Conservation (phyloP, 257 asterid species). For the Paraleonurus japonicus region DNA sequence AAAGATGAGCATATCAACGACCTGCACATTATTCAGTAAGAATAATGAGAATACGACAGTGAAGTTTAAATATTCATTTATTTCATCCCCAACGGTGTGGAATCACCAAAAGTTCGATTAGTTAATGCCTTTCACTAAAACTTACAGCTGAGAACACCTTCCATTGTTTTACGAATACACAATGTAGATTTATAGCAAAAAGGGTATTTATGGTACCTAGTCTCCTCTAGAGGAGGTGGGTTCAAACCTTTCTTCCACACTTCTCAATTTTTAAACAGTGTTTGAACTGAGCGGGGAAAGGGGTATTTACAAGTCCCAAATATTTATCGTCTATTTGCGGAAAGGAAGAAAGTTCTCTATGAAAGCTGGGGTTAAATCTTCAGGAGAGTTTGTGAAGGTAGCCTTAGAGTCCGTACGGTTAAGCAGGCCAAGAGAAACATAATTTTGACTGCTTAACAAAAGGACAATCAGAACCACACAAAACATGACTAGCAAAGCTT, state of each 20-base stretch:
- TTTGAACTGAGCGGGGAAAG: neutral
- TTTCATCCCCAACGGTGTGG: neutral
- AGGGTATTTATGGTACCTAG: neutral
- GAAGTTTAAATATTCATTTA: neutral
- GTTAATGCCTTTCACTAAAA: neutral
- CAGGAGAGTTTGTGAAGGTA: neutral
- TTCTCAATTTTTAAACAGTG: neutral
- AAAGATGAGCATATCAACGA: constrained; percentile 82
- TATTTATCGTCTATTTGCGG: neutral
- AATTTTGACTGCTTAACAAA: neutral
- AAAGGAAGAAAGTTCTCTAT: neutral
- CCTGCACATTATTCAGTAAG: constrained; percentile 39
- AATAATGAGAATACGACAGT: constrained; percentile 1
- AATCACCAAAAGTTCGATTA: neutral
- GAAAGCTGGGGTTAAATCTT: neutral
- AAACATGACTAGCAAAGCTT: neutral
- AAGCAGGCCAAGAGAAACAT: neutral
- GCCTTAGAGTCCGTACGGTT: neutral
- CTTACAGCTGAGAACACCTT: neutral
- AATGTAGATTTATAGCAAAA: neutral
- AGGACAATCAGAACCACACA: neutral
- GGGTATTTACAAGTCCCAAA: neutral
- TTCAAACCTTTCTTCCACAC: neutral
- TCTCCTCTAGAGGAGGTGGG: neutral
- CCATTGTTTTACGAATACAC: neutral